These are phyloP conservation scores for Skeletonema tropicum DNA, from an alignment of 108 stramenopile genomes.

Conservation along the genomic window DNA sequence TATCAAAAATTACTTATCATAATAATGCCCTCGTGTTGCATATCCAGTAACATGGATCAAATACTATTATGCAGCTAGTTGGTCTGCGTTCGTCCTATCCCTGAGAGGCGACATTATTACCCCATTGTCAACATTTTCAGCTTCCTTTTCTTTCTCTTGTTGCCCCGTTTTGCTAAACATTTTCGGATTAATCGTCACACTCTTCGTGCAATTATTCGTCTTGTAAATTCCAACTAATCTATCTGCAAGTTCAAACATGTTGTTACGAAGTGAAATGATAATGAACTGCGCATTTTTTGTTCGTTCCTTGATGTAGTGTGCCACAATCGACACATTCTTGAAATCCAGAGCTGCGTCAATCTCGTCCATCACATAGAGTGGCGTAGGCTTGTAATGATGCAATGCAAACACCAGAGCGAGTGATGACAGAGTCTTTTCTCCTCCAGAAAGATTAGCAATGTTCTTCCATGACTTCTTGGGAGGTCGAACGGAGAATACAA, in stretches of 20 bases:
- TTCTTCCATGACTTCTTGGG: slow-evolving; percentile 99
- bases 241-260: slow-evolving; percentile 99
- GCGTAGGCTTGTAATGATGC: slow-evolving; percentile 99
- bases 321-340: slow-evolving; percentile 99
- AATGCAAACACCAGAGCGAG: slow-evolving; percentile 99
- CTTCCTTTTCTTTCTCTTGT: background rate
- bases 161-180: slow-evolving; percentile 28
- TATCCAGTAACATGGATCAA: slow-evolving; percentile 1
- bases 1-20: slow-evolving; percentile 2
- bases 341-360: slow-evolving; percentile 99
- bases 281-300: slow-evolving; percentile 99
- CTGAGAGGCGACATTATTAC: slow-evolving; percentile 29
- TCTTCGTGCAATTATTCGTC: slow-evolving; percentile 96
- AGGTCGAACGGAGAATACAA: slow-evolving; percentile 97
- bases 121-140: background rate
- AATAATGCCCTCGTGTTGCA: background rate
- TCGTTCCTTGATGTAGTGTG: slow-evolving; percentile 99
- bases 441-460: slow-evolving; percentile 97
- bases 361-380: slow-evolving; percentile 99
- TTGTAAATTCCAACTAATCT: slow-evolving; percentile 99
- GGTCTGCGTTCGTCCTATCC: slow-evolving; percentile 36
- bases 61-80: background rate
- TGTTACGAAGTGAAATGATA: slow-evolving; percentile 98
- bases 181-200: slow-evolving; percentile 94
- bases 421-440: slow-evolving; percentile 98